Conservation (phyloP, 305 asterid genomes). For the Ruellia speciosa region DNA sequence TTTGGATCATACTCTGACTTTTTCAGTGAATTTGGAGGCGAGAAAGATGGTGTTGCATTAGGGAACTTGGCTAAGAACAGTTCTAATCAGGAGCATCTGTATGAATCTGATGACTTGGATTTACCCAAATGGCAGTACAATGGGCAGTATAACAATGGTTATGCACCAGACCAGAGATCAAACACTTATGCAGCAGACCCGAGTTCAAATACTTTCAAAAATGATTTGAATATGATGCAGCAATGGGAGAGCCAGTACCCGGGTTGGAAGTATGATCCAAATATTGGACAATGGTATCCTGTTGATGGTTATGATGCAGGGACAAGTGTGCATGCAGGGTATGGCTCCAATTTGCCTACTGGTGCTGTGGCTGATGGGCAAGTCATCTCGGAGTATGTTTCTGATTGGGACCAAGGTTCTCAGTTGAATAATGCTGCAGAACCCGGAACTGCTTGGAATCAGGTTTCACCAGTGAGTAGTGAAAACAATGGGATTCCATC, state of each 20-base stretch:
- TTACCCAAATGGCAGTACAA: slow-evolving; percentile 28
- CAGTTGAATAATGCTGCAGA: slow-evolving; percentile 28
- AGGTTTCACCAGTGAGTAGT: slow-evolving; percentile 36
- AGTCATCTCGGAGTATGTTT: slow-evolving; percentile 40
- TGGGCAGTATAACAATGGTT: slow-evolving; percentile 33
- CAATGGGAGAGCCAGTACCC: slow-evolving; percentile 83
- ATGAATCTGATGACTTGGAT: slow-evolving; percentile 30
- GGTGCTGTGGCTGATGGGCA: slow-evolving; percentile 43
- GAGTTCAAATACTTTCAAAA: slow-evolving; percentile 25
- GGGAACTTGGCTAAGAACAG: slow-evolving; percentile 28
- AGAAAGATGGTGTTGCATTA: slow-evolving; percentile 35
- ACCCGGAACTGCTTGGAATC: slow-evolving; percentile 39
- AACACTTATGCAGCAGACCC: slow-evolving; percentile 34
- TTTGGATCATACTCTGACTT: slow-evolving; percentile 82
- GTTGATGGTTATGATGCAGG: slow-evolving; percentile 48
- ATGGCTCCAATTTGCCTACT: slow-evolving; percentile 18
- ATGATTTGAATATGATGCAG: slow-evolving; percentile 48
- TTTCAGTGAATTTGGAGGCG: slow-evolving; percentile 53
- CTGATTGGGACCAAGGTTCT: slow-evolving; percentile 56
- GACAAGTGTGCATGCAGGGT: slow-evolving; percentile 31
- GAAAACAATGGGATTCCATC: slow-evolving; percentile 31
- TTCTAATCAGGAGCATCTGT: slow-evolving; percentile 26
- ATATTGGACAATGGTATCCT: slow-evolving; percentile 83
- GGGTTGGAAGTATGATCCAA: slow-evolving; percentile 73
- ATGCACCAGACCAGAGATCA: slow-evolving; percentile 38